phyloP scores from a whole-genome alignment of 1,139 yeast species.

The Pichia sp. region DNA sequence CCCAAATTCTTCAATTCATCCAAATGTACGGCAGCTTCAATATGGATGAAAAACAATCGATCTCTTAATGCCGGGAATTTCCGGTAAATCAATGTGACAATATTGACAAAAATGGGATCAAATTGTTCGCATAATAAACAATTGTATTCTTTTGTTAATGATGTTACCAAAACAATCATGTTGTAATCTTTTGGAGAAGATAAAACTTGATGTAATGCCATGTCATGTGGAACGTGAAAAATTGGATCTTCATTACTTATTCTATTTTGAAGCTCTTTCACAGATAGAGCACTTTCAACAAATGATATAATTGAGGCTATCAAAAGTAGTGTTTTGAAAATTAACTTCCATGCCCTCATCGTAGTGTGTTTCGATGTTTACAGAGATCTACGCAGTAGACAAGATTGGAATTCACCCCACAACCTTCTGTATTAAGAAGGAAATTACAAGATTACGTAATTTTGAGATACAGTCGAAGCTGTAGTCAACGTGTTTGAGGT shows the following conservation, averaged over 20 bases:
- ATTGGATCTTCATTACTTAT: constrained; percentile 10
- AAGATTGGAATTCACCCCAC: too few relatives aligned
- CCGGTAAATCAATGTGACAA: constrained; percentile 35
- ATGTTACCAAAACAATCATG: constrained; percentile 37
- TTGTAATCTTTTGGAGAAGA: constrained; percentile 34
- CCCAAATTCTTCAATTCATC: constrained; percentile 34
- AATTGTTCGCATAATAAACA: constrained; percentile 38
- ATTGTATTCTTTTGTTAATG: constrained; percentile 28
- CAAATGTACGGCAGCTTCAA: constrained; percentile 40
- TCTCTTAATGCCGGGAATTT: constrained; percentile 33
- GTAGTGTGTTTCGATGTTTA: too few relatives aligned
- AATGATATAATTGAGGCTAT: not conserved
- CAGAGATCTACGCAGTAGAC: too few relatives aligned
- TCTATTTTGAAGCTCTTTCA: constrained; percentile 5
- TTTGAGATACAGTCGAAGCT: too few relatives aligned
- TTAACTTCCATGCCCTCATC: too few relatives aligned
- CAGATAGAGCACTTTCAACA: not conserved
- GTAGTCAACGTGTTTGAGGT: too few relatives aligned
- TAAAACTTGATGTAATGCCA: constrained; percentile 14
- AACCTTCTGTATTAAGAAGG: too few relatives aligned
- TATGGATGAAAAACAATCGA: constrained; percentile 37
- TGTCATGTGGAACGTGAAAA: constrained; percentile 10
- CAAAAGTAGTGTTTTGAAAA: not conserved
- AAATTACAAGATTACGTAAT: too few relatives aligned
- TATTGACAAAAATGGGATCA: constrained; percentile 31